These are phyloP conservation scores for Meripilus lineatus DNA, from an alignment of 1,284 basidiomycete genomes.

Conservation along the genomic window DNA sequence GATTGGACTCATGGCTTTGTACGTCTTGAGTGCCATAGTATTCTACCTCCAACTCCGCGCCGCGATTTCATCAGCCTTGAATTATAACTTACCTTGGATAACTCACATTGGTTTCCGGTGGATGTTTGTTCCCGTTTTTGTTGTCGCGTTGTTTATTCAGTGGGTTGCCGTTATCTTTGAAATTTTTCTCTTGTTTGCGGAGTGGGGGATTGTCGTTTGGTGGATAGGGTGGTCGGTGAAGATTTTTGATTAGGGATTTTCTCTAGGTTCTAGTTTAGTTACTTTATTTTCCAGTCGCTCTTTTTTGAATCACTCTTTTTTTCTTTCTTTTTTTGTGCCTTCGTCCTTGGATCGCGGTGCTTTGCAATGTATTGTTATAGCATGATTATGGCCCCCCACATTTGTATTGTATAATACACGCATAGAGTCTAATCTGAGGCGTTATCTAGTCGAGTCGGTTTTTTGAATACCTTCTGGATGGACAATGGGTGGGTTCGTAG, in stretches of 20 bases:
- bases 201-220: constrained; percentile 56
- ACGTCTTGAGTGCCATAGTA: constrained; percentile 37
- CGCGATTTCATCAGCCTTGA: constrained; percentile 44
- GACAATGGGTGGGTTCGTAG: constrained; percentile 1
- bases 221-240: constrained; percentile 67
- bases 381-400: constrained; percentile 2
- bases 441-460: no score
- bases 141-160: constrained; percentile 51
- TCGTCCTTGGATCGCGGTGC: background rate
- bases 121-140: constrained; percentile 55
- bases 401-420: constrained; percentile 12
- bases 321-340: background rate
- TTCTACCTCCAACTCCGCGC: constrained; percentile 49
- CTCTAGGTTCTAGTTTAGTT: constrained; percentile 5
- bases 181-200: constrained; percentile 45
- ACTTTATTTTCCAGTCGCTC: constrained; percentile 2
- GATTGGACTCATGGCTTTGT: constrained; percentile 53
- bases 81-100: constrained; percentile 50
- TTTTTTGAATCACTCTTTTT: background rate
- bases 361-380: constrained; percentile 18
- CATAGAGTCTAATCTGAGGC: background rate
- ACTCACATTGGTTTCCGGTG: constrained; percentile 54
- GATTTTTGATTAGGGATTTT: constrained; percentile 32
- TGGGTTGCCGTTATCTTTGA: constrained; percentile 59
- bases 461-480: no score